Percentiles rank a stretch among this genome's conserved stretches.
Evolutionary conservation across 805 yeast species (phyloP).

Genomic region (Kuraishia molischiana): DNA sequence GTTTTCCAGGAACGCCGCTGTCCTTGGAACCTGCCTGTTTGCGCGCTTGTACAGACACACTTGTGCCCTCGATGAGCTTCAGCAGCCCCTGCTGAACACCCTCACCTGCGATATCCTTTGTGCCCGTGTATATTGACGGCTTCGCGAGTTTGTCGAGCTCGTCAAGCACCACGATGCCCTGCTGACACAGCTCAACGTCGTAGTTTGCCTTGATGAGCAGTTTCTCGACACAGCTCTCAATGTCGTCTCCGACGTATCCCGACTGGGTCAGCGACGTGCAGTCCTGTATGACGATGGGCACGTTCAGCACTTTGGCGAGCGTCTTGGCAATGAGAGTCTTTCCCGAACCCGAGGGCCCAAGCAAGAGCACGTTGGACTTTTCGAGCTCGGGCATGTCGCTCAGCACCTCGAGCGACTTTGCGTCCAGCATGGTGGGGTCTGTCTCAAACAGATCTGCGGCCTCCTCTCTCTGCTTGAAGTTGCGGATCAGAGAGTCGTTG

Average conservation of each 20-base stretch:
- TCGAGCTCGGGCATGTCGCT: constrained; percentile 37
- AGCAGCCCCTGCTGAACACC: constrained; percentile 55
- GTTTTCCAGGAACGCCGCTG: background rate
- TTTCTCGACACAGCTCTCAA: constrained; percentile 45
- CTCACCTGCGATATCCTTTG: constrained; percentile 54
- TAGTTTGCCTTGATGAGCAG: constrained; percentile 38
- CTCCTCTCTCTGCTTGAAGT: constrained; percentile 2
- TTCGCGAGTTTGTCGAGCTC: constrained; percentile 50
- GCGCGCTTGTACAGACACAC: constrained; percentile 31
- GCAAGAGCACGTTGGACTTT: constrained; percentile 43
- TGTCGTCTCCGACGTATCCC: constrained; percentile 59
- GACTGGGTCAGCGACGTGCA: constrained; percentile 58
- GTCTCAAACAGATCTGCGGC: background rate
- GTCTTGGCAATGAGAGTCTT: constrained; percentile 49
- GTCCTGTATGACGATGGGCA: constrained; percentile 50
- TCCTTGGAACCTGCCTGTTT: constrained; percentile 7
- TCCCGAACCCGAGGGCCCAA: constrained; percentile 59
- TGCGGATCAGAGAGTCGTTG: constrained; percentile 21
- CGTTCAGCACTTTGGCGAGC: constrained; percentile 38
- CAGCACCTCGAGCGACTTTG: constrained; percentile 4
- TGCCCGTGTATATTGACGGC: constrained; percentile 33
- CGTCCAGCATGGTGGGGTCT: constrained; percentile 9
- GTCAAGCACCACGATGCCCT: constrained; percentile 51
- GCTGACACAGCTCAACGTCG: constrained; percentile 41
- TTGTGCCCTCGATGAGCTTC: constrained; percentile 49